Percentiles rank a stretch among this genome's conserved stretches.
Conservation (phyloP, 2,329 filamentous ascomycete species). For the Neurospora sp. region DNA sequence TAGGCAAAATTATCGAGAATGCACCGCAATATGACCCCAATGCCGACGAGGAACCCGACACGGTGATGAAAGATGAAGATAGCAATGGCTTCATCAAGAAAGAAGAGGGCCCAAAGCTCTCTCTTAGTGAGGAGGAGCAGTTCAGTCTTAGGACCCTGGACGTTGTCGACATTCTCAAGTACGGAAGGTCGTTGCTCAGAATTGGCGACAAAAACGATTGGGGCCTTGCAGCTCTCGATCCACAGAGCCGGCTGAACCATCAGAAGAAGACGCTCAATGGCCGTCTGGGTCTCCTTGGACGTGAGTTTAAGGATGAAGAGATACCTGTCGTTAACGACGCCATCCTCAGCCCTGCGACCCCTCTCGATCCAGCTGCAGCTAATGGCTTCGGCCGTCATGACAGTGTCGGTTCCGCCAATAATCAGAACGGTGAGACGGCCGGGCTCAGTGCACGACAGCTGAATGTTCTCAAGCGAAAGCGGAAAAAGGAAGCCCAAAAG, state of each 20-base stretch:
- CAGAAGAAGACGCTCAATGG: conserved; percentile 82
- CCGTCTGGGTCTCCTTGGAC: conserved; percentile 74
- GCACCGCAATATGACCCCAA: conserved; percentile 86
- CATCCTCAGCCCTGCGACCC: conserved; percentile 35
- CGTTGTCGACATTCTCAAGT: conserved; percentile 67
- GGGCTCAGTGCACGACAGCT: conserved; percentile 85
- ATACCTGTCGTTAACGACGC: conserved; percentile 54
- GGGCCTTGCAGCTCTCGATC: conserved; percentile 70
- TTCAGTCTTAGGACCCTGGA: conserved; percentile 69
- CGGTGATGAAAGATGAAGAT: conserved; percentile 34
- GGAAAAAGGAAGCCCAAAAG: conserved; percentile 81
- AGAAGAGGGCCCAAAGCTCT: conserved; percentile 36
- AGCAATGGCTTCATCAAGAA: conserved; percentile 44
- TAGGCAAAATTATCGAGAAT: conserved; percentile 89
- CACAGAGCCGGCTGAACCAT: conserved; percentile 68
- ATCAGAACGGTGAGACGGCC: conserved; percentile 48
- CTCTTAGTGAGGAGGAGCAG: conserved; percentile 41
- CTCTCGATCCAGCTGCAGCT: conserved; percentile 28
- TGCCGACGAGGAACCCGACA: conserved; percentile 49
- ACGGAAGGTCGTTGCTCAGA: conserved; percentile 75
- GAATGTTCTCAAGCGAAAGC: conserved; percentile 88
- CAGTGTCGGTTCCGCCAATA: conserved; percentile 17
- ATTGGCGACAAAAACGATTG: conserved; percentile 75
- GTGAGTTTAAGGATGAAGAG: conserved; percentile 77
- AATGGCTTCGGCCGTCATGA: conserved; percentile 26